A percentile compares a stretch with the other conserved stretches of the same genome.
These are phyloP conservation scores for Rhododendron simsii DNA, from an alignment of 148 eudicot species.

Conservation along the genomic window DNA sequence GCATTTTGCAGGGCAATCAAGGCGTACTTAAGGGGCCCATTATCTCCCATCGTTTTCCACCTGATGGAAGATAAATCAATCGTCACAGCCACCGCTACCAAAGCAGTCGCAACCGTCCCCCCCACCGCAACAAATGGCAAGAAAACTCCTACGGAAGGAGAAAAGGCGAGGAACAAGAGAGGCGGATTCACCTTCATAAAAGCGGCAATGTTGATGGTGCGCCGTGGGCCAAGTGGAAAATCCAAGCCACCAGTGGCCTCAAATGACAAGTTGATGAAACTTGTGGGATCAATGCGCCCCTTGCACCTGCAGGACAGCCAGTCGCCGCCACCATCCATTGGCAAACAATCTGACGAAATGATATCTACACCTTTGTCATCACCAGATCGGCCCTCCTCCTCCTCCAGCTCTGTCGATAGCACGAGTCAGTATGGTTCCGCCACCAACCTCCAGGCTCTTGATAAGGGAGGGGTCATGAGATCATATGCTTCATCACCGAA, in stretches of 20 bases:
- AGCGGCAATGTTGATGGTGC: constrained; percentile 21
- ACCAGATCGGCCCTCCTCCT: constrained; percentile 21
- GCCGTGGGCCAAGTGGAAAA: background rate
- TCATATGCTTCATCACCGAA: constrained; percentile 37
- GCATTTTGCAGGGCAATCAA: constrained; percentile 9
- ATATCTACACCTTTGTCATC: background rate
- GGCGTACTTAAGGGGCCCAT: background rate
- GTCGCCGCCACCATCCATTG: constrained; percentile 5
- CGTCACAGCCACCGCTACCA: background rate
- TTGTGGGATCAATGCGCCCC: constrained; percentile 52
- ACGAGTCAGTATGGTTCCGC: constrained; percentile 50
- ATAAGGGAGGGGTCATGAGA: constrained; percentile 13
- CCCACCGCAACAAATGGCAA: background rate
- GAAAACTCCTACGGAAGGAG: constrained; percentile 7
- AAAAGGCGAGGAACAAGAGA: constrained; percentile 10
- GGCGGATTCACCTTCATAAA: constrained; percentile 11
- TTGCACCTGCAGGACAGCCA: constrained; percentile 31
- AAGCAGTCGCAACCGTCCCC: background rate
- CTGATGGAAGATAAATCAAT: constrained; percentile 3
- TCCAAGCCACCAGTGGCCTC: constrained; percentile 9
- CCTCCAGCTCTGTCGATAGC: constrained; percentile 18
- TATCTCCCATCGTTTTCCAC: background rate
- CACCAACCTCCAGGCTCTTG: constrained; percentile 39
- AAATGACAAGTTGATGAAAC: constrained; percentile 22
- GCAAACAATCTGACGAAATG: background rate